A percentile compares a stretch with the other conserved stretches of the same genome.
Conservation (phyloP, 2,329 filamentous ascomycete species). For the Laburnicola sp. region DNA sequence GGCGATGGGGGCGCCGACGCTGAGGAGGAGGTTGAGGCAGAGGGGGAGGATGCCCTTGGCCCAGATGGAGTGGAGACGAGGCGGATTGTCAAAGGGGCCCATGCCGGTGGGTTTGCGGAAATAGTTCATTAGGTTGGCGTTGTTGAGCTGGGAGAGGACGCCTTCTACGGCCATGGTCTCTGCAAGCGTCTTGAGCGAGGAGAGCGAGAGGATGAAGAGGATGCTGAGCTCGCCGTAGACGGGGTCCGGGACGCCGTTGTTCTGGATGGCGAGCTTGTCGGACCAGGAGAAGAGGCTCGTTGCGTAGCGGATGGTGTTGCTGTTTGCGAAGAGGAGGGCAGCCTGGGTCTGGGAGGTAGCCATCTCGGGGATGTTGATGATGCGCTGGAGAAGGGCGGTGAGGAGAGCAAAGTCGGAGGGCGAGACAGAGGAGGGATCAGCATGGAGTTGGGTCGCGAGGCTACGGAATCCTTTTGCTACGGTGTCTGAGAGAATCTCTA, state of each 20-base stretch:
- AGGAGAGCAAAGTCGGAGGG: conserved; percentile 85
- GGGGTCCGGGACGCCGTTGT: conserved; percentile 69
- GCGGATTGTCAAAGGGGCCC: conserved; percentile 75
- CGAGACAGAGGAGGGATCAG: conserved; percentile 64
- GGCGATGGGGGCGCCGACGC: conserved; percentile 78
- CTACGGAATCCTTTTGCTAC: conserved; percentile 82
- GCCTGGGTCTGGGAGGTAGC: conserved; percentile 60
- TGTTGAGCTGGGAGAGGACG: conserved; percentile 75
- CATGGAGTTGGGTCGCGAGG: conserved; percentile 79
- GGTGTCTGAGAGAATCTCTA: conserved; percentile 78
- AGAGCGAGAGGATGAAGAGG: conserved; percentile 85
- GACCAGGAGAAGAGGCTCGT: conserved; percentile 92
- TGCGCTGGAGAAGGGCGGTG: conserved; percentile 84
- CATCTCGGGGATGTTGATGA: conserved; percentile 76
- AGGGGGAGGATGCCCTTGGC: conserved; percentile 83
- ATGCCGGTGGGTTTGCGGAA: conserved; percentile 70
- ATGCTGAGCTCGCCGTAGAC: conserved; percentile 92
- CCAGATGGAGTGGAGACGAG: conserved; percentile 87
- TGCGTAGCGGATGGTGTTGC: conserved; percentile 75
- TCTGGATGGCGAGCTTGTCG: conserved; percentile 69
- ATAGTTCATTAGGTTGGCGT: conserved; percentile 76
- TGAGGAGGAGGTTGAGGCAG: conserved; percentile 82
- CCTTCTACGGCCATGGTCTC: conserved; percentile 90
- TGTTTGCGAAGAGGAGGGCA: conserved; percentile 56
- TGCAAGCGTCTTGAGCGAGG: conserved; percentile 75